Conservation (phyloP, 768 basidiomycete genomes). For the Piloderma croceum region DNA sequence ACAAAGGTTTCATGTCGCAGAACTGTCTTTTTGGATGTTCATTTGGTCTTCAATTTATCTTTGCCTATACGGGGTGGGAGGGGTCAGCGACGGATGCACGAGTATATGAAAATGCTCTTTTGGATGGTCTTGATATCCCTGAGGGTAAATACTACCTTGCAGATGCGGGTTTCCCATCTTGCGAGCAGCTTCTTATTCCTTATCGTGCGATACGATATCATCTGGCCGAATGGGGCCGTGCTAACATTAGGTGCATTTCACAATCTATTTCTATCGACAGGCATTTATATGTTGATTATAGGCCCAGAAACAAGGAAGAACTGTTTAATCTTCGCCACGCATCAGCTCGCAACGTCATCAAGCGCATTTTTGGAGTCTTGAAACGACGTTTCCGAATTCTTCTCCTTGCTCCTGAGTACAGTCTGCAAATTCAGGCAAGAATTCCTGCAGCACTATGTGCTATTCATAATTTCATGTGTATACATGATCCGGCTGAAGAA, state of each 20-base stretch:
- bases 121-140: conserved; percentile 25
- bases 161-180: no score
- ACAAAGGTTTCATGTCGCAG: conserved; percentile 28
- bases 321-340: conserved; percentile 39
- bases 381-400: conserved; percentile 24
- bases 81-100: conserved; percentile 32
- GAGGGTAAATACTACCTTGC: conserved; percentile 29
- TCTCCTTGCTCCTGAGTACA: conserved; percentile 15
- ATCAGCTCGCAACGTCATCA: conserved; percentile 32
- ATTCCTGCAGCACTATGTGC: conserved; percentile 18
- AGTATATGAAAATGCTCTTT: conserved; percentile 25
- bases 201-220: conserved; percentile 34
- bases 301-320: conserved; percentile 33
- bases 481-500: conserved; percentile 18
- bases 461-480: conserved; percentile 24
- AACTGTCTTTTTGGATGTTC: conserved; percentile 32
- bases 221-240: conserved; percentile 27
- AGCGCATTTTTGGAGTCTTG: conserved; percentile 34
- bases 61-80: conserved; percentile 36
- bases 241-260: conserved; percentile 4
- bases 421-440: conserved; percentile 15
- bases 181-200: conserved; percentile 32
- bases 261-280: neutral
- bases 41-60: conserved; percentile 31
- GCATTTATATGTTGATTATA: conserved; percentile 2